phyloP scores from a whole-genome alignment of 345 rosid species.

The Heritiera fomes region DNA sequence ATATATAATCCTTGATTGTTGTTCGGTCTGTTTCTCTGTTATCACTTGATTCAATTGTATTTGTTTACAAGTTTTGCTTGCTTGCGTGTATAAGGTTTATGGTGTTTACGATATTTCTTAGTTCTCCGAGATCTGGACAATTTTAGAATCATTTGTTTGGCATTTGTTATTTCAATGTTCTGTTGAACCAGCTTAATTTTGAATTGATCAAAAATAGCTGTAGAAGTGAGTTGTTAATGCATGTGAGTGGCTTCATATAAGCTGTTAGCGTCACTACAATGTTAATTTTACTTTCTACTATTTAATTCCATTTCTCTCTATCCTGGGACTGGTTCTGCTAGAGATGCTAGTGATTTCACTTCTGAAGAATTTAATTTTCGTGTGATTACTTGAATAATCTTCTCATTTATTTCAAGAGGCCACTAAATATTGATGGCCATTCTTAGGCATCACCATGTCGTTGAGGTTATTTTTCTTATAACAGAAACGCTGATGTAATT shows the following conservation, averaged over 20 bases:
- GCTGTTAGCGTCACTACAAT: no score
- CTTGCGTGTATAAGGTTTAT: not conserved
- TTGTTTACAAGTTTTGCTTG: not conserved
- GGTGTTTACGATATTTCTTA: not conserved
- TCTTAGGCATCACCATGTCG: not conserved
- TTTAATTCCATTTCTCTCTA: not conserved
- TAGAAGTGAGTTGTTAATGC: not conserved
- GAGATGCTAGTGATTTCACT: not conserved
- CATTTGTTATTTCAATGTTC: not conserved
- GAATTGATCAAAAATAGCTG: not conserved
- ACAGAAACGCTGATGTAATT: not conserved
- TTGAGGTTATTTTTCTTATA: not conserved
- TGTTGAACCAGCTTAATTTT: not conserved
- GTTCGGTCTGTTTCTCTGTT: not conserved
- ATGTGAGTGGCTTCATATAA: no score
- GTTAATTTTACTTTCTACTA: not conserved
- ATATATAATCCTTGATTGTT: not conserved
- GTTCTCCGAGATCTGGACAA: not conserved
- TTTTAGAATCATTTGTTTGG: not conserved
- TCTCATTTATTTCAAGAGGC: not conserved
- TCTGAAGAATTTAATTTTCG: not conserved
- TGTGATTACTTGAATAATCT: not conserved
- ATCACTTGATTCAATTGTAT: not conserved
- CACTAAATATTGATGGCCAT: not conserved
- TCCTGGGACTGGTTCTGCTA: not conserved